Conservation (phyloP, 352 stramenopile genomes). For the Nothophytophthora sp. region DNA sequence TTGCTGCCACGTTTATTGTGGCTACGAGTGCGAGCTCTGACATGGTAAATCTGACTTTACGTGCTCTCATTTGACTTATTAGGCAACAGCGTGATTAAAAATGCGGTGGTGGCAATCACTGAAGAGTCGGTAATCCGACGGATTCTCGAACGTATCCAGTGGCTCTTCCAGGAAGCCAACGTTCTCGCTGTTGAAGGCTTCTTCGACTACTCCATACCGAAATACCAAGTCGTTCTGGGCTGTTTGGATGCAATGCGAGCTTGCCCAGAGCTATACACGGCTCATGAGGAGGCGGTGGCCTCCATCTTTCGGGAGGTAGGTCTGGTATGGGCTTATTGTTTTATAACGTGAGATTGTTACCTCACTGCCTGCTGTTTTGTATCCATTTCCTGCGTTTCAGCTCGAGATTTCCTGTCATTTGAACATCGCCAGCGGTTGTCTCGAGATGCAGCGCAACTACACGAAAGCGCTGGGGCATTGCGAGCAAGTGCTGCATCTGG, state of each 20-base stretch:
- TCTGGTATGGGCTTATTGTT: not conserved
- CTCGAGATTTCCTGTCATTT: slow-evolving; percentile 58
- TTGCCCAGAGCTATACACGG: slow-evolving; percentile 8
- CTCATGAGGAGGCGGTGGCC: slow-evolving; percentile 4
- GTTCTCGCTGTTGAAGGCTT: slow-evolving; percentile 69
- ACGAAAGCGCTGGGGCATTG: slow-evolving; percentile 40
- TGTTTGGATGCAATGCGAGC: slow-evolving; percentile 28
- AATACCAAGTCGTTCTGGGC: slow-evolving; percentile 48
- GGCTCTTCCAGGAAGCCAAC: slow-evolving; percentile 49
- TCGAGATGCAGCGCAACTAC: slow-evolving; percentile 69
- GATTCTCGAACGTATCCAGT: slow-evolving; percentile 33
- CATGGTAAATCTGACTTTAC: too few species aligned
- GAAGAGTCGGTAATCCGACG: slow-evolving; percentile 8
- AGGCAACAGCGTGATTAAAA: slow-evolving; percentile 17
- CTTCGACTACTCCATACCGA: slow-evolving; percentile 57
- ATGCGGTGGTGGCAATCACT: slow-evolving; percentile 7
- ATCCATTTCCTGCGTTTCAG: not conserved
- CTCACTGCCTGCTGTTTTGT: slow-evolving; percentile 1
- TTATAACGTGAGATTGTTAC: not conserved
- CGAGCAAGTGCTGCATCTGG: slow-evolving; percentile 34
- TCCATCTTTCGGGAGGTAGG: slow-evolving; percentile 25
- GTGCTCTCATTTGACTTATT: not conserved
- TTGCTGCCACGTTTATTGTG: not conserved
- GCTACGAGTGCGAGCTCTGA: not conserved
- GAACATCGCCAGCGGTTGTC: slow-evolving; percentile 59